Evolutionary conservation across 139 green algal species (phyloP), one percentile per base, ranked within the genome.

Genomic region (Coelastrella sp.): DNA sequence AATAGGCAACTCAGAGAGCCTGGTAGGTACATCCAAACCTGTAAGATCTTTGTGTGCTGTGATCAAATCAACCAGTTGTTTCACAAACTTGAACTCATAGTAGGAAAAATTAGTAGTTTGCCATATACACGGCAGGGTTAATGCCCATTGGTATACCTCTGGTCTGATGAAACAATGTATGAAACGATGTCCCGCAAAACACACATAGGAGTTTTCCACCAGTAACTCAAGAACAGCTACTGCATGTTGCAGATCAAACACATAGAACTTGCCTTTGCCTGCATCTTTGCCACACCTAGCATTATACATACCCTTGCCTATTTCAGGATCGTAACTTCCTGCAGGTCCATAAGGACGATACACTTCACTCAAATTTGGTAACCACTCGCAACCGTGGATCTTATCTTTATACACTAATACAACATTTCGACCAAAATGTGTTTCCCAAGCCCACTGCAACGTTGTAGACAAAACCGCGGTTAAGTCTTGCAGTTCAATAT

Each of bases 21-120:
- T 7, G 6, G 23, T 58, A 11, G 73, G 73, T 11, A 80, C 68
- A 8, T 11, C 5, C 17, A 11, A 0, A 6, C 23, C n/a, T 17
- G 7, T 23, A 11, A 17, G 13, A 22, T 22, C 5, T 23, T 22
- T 22, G 11, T 71, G 61, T 71, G 61, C 68, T 32, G 68, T 16
- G 5, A 75, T 22, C 68, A 75, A 75, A 22, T 22, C 16, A 5
- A 64, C 61, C 8, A 86, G 5, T 13, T 61, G 80, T 13, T 76
- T 4, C 16, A 86, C 8, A 76, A 86, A 86, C 5, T n/a, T 6
- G 5, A 47, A 75, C 61, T 77, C 80, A 76, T 86, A 86, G 23
- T 22, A 86, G n/a, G 32, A 77, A 86, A 10, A 86, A 73, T 22
- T 77, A 86, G 19, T 86, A 86, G 10, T 86, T 85, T 10, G 80